A percentile compares a stretch with the other conserved stretches of the same genome.
Evolutionary conservation across 305 asterid genomes (phyloP).

Genomic region (Fraxinus floribunda): DNA sequence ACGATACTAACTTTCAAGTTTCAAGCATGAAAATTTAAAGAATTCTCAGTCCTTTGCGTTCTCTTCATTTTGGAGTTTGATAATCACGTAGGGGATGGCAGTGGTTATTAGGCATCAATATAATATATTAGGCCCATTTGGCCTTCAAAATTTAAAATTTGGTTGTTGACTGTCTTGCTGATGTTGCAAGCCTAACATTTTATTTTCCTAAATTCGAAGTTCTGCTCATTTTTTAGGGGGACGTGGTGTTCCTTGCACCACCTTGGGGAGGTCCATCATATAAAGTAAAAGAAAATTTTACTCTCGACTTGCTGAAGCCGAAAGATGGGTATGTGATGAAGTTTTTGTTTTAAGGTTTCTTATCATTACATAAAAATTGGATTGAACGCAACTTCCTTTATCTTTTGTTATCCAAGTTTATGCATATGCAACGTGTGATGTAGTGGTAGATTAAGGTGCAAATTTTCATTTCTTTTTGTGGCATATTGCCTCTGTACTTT

Average conservation of each 20-base stretch:
- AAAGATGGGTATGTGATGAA: conserved; percentile 64
- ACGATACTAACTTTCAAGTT: neutral
- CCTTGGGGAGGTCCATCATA: conserved; percentile 99
- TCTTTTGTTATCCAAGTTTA: neutral
- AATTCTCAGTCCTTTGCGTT: neutral
- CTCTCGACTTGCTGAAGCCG: conserved; percentile 75
- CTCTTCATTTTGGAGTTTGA: neutral
- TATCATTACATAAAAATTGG: neutral
- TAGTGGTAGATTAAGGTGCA: neutral
- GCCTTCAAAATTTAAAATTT: neutral
- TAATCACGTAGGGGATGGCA: neutral
- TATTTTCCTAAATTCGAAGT: conserved; percentile 21
- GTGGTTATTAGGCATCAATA: neutral
- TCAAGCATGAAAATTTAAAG: neutral
- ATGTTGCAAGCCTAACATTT: neutral
- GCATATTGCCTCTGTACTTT: neutral
- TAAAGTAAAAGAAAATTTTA: conserved; percentile 40
- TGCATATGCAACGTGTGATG: neutral
- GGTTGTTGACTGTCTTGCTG: neutral
- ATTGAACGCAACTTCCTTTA: neutral
- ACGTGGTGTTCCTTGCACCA: conserved; percentile 79
- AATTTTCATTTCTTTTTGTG: neutral
- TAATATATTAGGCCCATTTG: neutral
- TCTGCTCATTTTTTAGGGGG: conserved; percentile 55
- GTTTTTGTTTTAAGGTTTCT: conserved; percentile 1